Conservation (phyloP, 345 rosid species). For the Durio zibethinus region DNA sequence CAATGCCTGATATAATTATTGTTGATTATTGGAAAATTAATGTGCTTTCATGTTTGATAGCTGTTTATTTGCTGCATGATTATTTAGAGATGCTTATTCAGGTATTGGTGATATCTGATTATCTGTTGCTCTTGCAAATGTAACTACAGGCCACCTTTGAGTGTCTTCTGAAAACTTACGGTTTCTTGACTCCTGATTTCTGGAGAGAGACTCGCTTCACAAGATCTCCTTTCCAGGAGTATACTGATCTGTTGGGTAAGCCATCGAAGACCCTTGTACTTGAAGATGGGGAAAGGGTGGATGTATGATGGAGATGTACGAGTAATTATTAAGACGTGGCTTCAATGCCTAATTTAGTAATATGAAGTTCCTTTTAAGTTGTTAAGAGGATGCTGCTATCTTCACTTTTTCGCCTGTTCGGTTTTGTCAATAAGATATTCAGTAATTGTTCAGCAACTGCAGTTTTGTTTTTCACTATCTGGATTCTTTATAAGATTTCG, state of each 20-base stretch:
- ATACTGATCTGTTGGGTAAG: constrained; percentile 48
- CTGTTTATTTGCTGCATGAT: neutral
- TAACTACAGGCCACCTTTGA: constrained; percentile 54
- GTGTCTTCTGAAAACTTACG: constrained; percentile 65
- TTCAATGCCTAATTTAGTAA: neutral
- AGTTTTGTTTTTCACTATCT: neutral
- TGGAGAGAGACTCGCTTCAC: constrained; percentile 61
- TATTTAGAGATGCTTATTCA: neutral
- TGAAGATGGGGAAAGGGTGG: constrained; percentile 12
- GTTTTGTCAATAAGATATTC: neutral
- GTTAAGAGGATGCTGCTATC: neutral
- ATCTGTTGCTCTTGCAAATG: neutral
- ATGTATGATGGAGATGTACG: neutral
- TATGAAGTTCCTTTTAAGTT: neutral
- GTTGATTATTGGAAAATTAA: neutral
- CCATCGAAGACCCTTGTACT: constrained; percentile 28
- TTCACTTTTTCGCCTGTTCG: neutral
- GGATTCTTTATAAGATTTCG: neutral
- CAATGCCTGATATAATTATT: neutral
- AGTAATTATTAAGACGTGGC: neutral
- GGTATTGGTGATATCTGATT: neutral
- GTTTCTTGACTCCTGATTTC: constrained; percentile 75
- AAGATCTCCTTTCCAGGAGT: constrained; percentile 61
- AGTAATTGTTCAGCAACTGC: neutral
- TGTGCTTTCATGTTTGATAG: neutral